Evolutionary conservation across 2,329 filamentous ascomycete species (phyloP).

Genomic region (Cercospora beticola): DNA sequence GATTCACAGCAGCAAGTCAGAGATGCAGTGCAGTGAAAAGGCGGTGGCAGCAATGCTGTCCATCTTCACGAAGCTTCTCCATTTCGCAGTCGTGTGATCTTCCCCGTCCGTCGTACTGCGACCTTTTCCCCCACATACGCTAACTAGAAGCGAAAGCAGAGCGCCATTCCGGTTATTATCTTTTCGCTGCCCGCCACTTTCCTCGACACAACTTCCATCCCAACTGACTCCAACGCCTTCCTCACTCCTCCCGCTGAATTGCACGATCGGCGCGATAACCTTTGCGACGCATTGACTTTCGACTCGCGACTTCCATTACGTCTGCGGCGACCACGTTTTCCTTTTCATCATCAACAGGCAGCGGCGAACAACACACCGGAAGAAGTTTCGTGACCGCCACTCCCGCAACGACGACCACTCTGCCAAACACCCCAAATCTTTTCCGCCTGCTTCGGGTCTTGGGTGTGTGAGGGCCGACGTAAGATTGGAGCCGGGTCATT

Average conservation of each 20-base stretch:
- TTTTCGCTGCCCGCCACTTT: neutral
- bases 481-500: constrained; percentile 26
- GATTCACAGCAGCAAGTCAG: neutral
- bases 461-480: constrained; percentile 21
- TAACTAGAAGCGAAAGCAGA: neutral
- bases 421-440: neutral
- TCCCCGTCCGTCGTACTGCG: neutral
- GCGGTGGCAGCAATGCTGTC: neutral
- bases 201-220: neutral
- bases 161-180: neutral
- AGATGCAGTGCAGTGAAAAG: neutral
- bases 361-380: neutral
- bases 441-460: neutral
- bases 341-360: neutral
- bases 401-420: neutral
- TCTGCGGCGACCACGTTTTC: constrained; percentile 2
- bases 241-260: neutral
- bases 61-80: neutral
- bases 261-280: neutral
- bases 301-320: neutral
- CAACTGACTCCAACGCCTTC: neutral
- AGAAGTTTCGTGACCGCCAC: neutral
- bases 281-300: neutral
- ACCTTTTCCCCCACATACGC: constrained; percentile 3
- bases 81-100: neutral